Evolutionary conservation across 768 basidiomycete genomes (phyloP).

Genomic region (Arthromyces matolae): DNA sequence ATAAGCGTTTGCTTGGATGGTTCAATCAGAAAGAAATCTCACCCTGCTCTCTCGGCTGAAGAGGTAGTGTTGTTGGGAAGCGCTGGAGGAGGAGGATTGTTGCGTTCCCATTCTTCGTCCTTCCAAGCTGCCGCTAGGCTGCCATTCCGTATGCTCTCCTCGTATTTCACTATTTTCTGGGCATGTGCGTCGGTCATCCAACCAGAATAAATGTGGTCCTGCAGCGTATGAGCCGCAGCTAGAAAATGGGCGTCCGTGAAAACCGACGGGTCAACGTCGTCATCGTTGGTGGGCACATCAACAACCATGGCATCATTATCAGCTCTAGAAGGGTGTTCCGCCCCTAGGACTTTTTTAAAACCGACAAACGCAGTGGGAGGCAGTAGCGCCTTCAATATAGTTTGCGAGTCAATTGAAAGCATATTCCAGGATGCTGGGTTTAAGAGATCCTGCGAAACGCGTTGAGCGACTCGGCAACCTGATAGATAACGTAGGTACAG

Average conservation of each 20-base stretch:
- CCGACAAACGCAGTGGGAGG: constrained; percentile 44
- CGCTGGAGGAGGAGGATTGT: constrained; percentile 20
- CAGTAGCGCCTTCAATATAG: constrained; percentile 34
- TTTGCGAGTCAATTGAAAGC: constrained; percentile 40
- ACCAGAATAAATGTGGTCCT: constrained; percentile 54
- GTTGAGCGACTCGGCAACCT: constrained; percentile 22
- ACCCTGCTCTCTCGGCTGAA: constrained; percentile 31
- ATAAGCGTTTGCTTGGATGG: background rate
- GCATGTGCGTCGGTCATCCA: constrained; percentile 45
- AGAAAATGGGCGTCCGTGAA: constrained; percentile 54
- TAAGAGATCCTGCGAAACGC: constrained; percentile 41
- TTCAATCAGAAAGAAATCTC: constrained; percentile 2
- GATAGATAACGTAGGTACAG: constrained; percentile 6
- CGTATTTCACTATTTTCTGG: constrained; percentile 39
- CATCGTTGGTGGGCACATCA: constrained; percentile 12
- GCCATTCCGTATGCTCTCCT: constrained; percentile 41
- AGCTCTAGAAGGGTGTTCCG: constrained; percentile 35
- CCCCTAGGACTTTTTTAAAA: constrained; percentile 29
- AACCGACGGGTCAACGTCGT: constrained; percentile 31
- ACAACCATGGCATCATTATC: constrained; percentile 16
- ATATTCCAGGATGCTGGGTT: constrained; percentile 43
- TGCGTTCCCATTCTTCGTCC: constrained; percentile 58
- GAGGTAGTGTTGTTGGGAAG: constrained; percentile 4
- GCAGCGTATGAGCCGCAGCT: constrained; percentile 52
- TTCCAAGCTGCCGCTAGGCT: constrained; percentile 57